Evolutionary conservation across 352 stramenopile genomes (phyloP).

Genomic region (Phytophthora citrophthora): DNA sequence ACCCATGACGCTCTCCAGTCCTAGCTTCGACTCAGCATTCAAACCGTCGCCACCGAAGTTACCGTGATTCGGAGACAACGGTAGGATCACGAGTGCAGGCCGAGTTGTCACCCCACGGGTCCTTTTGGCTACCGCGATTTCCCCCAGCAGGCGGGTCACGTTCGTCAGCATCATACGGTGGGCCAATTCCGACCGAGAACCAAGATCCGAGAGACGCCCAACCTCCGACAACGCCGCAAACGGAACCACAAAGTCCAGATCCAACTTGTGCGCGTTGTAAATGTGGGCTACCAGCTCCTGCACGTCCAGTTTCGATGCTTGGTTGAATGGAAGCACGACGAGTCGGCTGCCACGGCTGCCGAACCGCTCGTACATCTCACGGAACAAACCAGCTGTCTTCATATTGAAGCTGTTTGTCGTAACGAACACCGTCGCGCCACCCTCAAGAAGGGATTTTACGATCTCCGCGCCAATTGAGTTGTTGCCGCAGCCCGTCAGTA

Average conservation of each 20-base stretch:
- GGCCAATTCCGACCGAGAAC: conserved; percentile 76
- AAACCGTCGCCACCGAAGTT: conserved; percentile 87
- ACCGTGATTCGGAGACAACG: conserved; percentile 87
- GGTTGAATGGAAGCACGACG: conserved; percentile 87
- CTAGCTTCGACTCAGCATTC: conserved; percentile 90
- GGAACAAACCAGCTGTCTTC: conserved; percentile 66
- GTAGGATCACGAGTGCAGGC: conserved; percentile 78
- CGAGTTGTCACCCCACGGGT: conserved; percentile 70
- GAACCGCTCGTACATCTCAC: conserved; percentile 85
- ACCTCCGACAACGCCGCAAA: conserved; percentile 87
- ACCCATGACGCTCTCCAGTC: conserved; percentile 84
- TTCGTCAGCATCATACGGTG: conserved; percentile 92
- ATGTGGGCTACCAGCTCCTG: conserved; percentile 76
- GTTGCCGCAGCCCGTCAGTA: conserved; percentile 86
- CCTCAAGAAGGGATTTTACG: conserved; percentile 85
- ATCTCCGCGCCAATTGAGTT: conserved; percentile 89
- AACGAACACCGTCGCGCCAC: conserved; percentile 85
- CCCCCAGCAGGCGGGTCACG: conserved; percentile 79
- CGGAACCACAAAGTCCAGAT: conserved; percentile 87
- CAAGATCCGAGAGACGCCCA: conserved; percentile 82
- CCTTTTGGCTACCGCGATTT: conserved; percentile 80
- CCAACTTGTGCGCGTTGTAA: conserved; percentile 82
- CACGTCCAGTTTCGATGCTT: conserved; percentile 83
- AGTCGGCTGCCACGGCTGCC: conserved; percentile 80
- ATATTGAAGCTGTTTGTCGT: conserved; percentile 85